Base-by-base conservation (phyloP, 768 basidiomycete genomes). In the Boletus rubropictus region DNA sequence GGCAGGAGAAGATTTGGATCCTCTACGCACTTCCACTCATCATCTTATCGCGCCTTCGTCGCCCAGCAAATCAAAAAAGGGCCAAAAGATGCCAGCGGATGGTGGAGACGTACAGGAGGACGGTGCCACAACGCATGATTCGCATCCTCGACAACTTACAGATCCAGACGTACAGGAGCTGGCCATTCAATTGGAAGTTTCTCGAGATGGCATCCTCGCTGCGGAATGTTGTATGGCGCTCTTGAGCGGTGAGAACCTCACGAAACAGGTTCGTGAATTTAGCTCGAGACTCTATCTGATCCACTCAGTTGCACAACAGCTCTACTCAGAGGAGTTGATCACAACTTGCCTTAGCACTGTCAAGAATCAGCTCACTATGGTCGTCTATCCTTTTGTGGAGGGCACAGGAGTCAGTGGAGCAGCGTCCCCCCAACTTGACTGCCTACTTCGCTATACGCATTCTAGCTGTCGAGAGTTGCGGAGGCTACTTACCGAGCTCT, bases 291-390 rank as follows among this genome's bases (percentile, higher is more conserved):
- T 32, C 48, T 20, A 22, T 25, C 44, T 7, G 22, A 47, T 28
- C 18, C 39, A 27, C 37, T 37, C 24, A 54, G 49, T 33, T 41
- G 1, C 31, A 17, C 32, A 31, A 7, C 58, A 94, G 87, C 70
- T 97, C 8, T 95, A 95, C 64, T 96, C 95, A 0, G 92, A 97
- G 63, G 96, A 99, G 61, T 74, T 93, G 10, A 89, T 99, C 51
- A 82, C 82, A 0, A 71, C 78, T 0, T 90, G 92, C 67, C 72
- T 97, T 15, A 72, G 69, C 35, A 73, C 84, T 0, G 75, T 92
- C 51, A 93, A 94, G 62, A 86, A 85, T 51, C 84, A 85, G 48
- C 78, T 96, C 25, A 80, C 80, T 1, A 80, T 80, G 59, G 74
- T 89, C 38, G 73, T 97, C 11, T 94, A 89, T 59, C 92, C 89